These are phyloP conservation scores for Solanum etuberosum DNA, from an alignment of 257 asterid genomes.

Conservation along the genomic window DNA sequence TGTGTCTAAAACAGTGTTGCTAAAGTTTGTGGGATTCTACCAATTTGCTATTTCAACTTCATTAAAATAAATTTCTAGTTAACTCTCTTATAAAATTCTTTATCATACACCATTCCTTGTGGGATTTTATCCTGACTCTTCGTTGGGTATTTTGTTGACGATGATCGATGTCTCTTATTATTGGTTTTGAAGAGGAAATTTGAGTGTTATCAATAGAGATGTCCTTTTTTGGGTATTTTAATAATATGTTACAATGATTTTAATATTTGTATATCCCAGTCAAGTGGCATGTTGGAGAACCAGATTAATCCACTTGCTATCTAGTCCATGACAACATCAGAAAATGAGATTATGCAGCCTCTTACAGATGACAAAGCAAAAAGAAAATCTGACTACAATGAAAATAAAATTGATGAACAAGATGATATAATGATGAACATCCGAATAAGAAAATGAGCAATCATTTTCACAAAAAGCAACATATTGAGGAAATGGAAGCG, in stretches of 20 bases:
- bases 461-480: slow-evolving; percentile 28
- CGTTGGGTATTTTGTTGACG: no score
- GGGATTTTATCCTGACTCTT: no score
- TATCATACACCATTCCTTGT: no score
- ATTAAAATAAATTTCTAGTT: no score
- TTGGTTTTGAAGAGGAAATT: no score
- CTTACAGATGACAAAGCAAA: neutral
- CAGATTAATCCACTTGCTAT: neutral
- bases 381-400: neutral
- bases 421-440: neutral
- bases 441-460: slow-evolving; percentile 5
- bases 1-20: no score
- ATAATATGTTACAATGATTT: neutral
- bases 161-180: no score
- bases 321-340: neutral
- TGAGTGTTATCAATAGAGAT: no score
- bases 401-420: neutral
- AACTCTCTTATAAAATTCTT: no score
- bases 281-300: neutral
- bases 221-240: no score
- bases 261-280: neutral
- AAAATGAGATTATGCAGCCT: neutral
- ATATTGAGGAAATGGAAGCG: slow-evolving; percentile 41
- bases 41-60: no score
- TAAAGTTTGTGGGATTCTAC: no score